A percentile compares a stretch with the other conserved stretches of the same genome.
Conservation (phyloP, 176 grass and related monocot species). For the Eragrostis curvula region DNA sequence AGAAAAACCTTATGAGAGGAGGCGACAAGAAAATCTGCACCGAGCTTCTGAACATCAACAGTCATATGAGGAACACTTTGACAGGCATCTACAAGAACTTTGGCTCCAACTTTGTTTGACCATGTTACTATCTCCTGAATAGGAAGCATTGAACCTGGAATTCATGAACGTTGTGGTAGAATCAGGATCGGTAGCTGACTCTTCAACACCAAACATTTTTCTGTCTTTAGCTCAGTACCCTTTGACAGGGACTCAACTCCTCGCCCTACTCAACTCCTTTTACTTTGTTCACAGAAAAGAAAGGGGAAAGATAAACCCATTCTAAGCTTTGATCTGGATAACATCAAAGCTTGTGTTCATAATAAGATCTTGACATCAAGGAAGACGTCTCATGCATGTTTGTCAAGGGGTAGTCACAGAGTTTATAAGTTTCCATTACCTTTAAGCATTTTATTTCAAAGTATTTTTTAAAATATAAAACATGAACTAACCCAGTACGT, state of each 20-base stretch:
- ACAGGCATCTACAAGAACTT: constrained; percentile 96
- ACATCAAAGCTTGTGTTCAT: neutral
- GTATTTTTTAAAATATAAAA: neutral
- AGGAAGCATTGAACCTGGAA: constrained; percentile 77
- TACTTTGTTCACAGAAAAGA: neutral
- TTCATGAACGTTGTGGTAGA: constrained; percentile 9
- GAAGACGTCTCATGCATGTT: neutral
- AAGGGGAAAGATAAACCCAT: neutral
- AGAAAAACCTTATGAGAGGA: constrained; percentile 92
- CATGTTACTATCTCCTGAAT: constrained; percentile 81
- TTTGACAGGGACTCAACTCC: neutral
- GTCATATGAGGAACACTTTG: constrained; percentile 94
- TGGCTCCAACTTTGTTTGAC: constrained; percentile 83
- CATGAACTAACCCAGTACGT: constrained; percentile 71
- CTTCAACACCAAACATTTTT: constrained; percentile 18
- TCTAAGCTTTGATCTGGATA: constrained; percentile 2
- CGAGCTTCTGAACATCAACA: constrained; percentile 94
- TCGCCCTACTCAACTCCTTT: neutral
- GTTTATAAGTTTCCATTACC: constrained; percentile 3
- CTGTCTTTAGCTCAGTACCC: neutral
- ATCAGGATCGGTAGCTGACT: neutral
- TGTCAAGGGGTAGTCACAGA: neutral
- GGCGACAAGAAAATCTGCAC: constrained; percentile 90
- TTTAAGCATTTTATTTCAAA: neutral
- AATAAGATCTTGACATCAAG: neutral